These are phyloP conservation scores for Candida coquimbonensis DNA, from an alignment of 805 yeast species.

Conservation along the genomic window DNA sequence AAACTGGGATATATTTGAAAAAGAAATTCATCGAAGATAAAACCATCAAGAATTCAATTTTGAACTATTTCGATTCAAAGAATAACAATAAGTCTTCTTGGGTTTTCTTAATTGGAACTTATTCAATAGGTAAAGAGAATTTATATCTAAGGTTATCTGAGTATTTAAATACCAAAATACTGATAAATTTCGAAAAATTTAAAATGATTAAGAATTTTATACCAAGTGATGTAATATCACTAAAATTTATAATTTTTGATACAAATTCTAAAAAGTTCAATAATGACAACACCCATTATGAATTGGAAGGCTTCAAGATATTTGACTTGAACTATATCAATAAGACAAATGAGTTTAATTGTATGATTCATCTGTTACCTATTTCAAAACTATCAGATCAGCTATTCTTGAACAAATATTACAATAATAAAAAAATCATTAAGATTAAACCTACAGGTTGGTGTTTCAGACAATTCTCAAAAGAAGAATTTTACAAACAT, in stretches of 20 bases:
- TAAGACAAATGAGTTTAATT: conserved; percentile 1
- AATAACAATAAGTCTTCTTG: conserved; percentile 20
- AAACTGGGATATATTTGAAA: conserved; percentile 47
- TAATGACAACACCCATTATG: conserved; percentile 2
- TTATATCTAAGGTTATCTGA: conserved; percentile 64
- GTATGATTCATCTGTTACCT: conserved; percentile 65
- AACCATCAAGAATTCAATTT: conserved; percentile 23
- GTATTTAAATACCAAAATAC: conserved; percentile 45
- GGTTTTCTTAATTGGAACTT: conserved; percentile 71
- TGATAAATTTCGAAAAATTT: conserved; percentile 32
- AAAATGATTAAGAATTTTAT: conserved; percentile 6
- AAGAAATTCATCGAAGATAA: conserved; percentile 10
- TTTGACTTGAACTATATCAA: conserved; percentile 1
- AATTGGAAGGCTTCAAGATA: conserved; percentile 3
- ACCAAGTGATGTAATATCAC: background rate
- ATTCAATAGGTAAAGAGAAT: conserved; percentile 88
- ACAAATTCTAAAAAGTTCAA: conserved; percentile 3
- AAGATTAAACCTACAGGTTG: conserved; percentile 90
- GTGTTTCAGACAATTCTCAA: conserved; percentile 42
- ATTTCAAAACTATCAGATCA: conserved; percentile 45
- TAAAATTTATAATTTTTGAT: conserved; percentile 1
- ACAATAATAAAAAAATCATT: conserved; percentile 32
- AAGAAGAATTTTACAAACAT: background rate
- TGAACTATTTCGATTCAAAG: conserved; percentile 24
- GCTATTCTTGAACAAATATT: conserved; percentile 22